Evolutionary conservation across 2,329 filamentous ascomycete species (phyloP), one percentile per base, ranked within the genome.

Genomic region (Fonsecaea monophora): DNA sequence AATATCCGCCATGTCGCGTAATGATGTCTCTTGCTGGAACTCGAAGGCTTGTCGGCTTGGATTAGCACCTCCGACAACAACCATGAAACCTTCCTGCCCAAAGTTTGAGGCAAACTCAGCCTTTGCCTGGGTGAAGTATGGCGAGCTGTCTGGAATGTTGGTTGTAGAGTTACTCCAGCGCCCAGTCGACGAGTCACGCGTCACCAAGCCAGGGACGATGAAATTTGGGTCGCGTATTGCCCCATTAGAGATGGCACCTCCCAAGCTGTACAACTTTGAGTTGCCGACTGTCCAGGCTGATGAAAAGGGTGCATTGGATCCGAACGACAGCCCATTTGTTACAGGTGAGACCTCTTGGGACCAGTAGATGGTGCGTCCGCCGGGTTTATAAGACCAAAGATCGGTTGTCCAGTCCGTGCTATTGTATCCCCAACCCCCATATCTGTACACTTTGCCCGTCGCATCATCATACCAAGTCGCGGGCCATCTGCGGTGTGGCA

Each of bases 371-470:
- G 45, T 50, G 21, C 21, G 45, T 25, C 45, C 45, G 4, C 45
- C 45, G 21, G 45, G 45, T 50, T 50, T 10, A 25, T 30, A 50
- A 15, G 45, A 50, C 45, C 45, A 50, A 25, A 50, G 45, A 13
- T 50, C 45, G 18, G 45, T 21, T 25, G 45, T 50, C 45, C 45
- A 50, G 45, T 50, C 45, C 45, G 45, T 25, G 18, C 45, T 50
- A 50, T 50, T 50, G 45, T 50, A 50, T 50, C 18, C 45, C 45
- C 45, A 50, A 50, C 45, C 45, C 10, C 45, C 45, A 25, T 50
- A 50, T 50, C 12, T 50, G 45, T 50, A 50, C 8, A 25, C 45
- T 50, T 30, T 50, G 18, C 45, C 45, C 12, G 45, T 50, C 8
- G 3, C 13, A 5, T 50, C 45, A 37, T 37, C 18, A 32, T 55